Evolutionary conservation across 805 yeast species (phyloP), one percentile per base, ranked within the genome.

Genomic region (Clavispora carvajalis): DNA sequence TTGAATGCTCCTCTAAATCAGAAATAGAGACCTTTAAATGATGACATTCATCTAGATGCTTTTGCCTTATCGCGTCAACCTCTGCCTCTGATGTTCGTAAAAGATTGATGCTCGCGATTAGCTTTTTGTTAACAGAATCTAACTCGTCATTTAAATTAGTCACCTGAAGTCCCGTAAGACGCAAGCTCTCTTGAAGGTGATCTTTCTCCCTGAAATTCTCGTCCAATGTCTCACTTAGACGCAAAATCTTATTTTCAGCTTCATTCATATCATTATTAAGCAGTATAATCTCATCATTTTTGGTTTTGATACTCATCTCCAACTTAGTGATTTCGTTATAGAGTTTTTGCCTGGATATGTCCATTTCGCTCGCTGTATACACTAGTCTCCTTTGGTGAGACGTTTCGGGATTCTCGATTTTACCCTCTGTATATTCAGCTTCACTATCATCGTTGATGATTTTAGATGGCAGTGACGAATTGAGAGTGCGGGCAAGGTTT

Each of bases 331-430:
- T 35, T 26, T 52, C 56, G 15, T 44, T 37, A 15, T 55, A 47
- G 35, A 54, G 49, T 8, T 28, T 11, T 52, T 52, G n/a, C 38
- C 29, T 39, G 57, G 62, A 34, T 61, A 53, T 26, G 49, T 52
- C 33, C 31, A 28, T 28, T 28, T 28, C 19, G 12, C 12, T 28
- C 12, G 31, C 31, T 2, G 31, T 15, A 12, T 28, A 28, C 8
- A 28, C 31, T 8, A 28, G 19, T 10, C 31, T 28, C 3, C n/a
- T 19, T 8, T 28, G 19, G n/a, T 6, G 11, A 15, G 19, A 15
- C 15, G 7, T 12, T 13, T n/a, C 12, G 8, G 9, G 16, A 7
- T 16, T 13, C 3, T 15, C 19, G 2, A 15, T 28, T n/a, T n/a
- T 26, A 12, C 26, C 5, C 4, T 24, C 26, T 2, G n/a, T 3